These are phyloP conservation scores for Scutellaria barbata DNA, from an alignment of 257 asterid species.

Conservation along the genomic window DNA sequence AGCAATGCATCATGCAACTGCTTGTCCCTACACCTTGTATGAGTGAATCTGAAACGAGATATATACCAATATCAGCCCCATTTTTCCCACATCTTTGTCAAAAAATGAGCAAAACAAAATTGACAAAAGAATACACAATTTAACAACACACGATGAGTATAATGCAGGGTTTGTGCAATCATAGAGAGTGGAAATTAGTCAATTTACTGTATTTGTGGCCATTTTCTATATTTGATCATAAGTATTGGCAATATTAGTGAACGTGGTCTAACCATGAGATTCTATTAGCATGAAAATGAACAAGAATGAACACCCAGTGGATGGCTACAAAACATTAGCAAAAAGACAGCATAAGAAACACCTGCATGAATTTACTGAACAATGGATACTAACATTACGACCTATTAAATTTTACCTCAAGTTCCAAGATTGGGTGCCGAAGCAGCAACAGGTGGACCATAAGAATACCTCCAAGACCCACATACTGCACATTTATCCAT, in stretches of 20 bases:
- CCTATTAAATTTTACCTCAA: conserved; percentile 36
- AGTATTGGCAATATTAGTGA: neutral
- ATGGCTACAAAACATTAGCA: no score
- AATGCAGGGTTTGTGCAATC: neutral
- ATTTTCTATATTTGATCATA: neutral
- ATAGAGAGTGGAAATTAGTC: conserved; percentile 6
- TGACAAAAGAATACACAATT: no score
- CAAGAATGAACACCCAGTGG: no score
- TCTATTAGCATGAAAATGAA: no score
- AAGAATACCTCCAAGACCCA: conserved; percentile 81
- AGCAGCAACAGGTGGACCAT: conserved; percentile 64
- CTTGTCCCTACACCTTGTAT: neutral
- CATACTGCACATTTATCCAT: conserved; percentile 73
- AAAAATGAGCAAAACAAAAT: neutral
- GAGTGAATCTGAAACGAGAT: conserved; percentile 16
- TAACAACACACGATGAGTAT: neutral
- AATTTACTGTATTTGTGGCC: neutral
- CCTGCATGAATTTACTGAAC: no score
- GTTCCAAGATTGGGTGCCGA: conserved; percentile 68
- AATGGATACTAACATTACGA: no score
- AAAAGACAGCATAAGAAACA: no score
- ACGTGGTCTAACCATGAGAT: no score
- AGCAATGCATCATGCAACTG: neutral
- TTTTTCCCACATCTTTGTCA: neutral
- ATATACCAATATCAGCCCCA: neutral